Conservation (phyloP, 2,329 filamentous ascomycete species). For the Chaetomiaceae sp. region DNA sequence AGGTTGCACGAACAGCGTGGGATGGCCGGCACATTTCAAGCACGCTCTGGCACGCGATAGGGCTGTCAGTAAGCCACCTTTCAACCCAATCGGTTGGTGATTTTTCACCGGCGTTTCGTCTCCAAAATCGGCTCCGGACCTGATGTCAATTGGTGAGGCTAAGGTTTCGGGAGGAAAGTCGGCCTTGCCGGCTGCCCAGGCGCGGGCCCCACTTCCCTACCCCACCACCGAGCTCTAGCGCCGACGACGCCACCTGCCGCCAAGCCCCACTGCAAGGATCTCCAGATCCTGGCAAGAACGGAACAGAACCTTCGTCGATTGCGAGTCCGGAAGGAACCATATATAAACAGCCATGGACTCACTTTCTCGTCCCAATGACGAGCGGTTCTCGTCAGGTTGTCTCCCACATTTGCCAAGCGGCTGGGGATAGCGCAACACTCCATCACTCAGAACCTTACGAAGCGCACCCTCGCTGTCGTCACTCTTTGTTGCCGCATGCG, state of each 20-base stretch:
- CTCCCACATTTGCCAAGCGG: neutral
- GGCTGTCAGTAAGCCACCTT: slow-evolving; percentile 1
- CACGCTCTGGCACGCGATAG: neutral
- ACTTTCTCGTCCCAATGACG: slow-evolving; percentile 1
- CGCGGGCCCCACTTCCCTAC: neutral
- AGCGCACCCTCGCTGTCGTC: no score
- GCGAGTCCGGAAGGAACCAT: neutral
- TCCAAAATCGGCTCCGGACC: neutral
- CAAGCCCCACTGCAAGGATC: neutral
- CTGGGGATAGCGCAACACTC: neutral
- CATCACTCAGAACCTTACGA: no score
- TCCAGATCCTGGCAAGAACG: slow-evolving; percentile 1
- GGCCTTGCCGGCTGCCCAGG: neutral
- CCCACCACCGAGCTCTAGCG: neutral
- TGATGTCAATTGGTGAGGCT: neutral
- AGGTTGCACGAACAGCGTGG: slow-evolving; percentile 3
- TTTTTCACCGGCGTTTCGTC: neutral
- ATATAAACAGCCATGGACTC: slow-evolving; percentile 5
- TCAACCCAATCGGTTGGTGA: neutral
- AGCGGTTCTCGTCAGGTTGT: neutral
- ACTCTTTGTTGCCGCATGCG: neutral
- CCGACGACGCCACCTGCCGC: neutral
- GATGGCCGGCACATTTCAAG: neutral
- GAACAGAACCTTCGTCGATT: neutral
- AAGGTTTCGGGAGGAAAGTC: neutral